Percentiles rank a stretch among this genome's conserved stretches.
Conservation (phyloP, 495 filamentous ascomycete genomes). For the Penicillium robsamsonii region DNA sequence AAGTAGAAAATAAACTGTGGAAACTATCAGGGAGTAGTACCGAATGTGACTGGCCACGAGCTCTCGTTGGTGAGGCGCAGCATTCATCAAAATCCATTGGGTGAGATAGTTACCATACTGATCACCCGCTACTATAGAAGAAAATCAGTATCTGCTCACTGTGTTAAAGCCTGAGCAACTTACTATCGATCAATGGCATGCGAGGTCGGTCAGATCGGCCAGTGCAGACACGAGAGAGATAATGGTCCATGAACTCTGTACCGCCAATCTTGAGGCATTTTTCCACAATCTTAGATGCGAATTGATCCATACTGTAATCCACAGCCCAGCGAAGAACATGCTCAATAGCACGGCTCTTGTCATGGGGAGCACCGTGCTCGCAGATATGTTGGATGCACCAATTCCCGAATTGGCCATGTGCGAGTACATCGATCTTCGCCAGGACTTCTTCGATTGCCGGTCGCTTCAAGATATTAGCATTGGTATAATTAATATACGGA, state of each 20-base stretch:
- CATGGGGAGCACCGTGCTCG: conserved; percentile 88
- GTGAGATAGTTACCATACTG: conserved; percentile 99
- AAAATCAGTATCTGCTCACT: conserved; percentile 25
- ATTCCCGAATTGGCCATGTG: conserved; percentile 98
- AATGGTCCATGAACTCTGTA: conserved; percentile 84
- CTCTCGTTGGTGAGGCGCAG: conserved; percentile 82
- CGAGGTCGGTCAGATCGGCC: conserved; percentile 86
- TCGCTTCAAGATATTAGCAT: conserved; percentile 59
- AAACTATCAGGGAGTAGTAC: conserved; percentile 29
- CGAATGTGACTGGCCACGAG: conserved; percentile 89
- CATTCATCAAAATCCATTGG: conserved; percentile 91
- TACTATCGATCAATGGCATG: conserved; percentile 94
- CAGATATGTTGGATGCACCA: conserved; percentile 99
- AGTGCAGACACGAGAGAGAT: conserved; percentile 90
- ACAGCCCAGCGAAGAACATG: conserved; percentile 89
- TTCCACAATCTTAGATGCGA: conserved; percentile 97
- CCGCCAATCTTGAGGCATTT: conserved; percentile 98
- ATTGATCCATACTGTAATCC: conserved; percentile 99
- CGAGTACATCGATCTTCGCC: conserved; percentile 87
- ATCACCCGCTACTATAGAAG: conserved; percentile 74
- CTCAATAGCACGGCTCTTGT: conserved; percentile 90
- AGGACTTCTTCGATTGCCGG: conserved; percentile 96
- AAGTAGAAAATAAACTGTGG: background rate
- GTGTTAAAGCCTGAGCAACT: conserved; percentile 27
- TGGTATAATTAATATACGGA: conserved; percentile 4